Evolutionary conservation across 768 basidiomycete species (phyloP).

Genomic region (Russula sp.): DNA sequence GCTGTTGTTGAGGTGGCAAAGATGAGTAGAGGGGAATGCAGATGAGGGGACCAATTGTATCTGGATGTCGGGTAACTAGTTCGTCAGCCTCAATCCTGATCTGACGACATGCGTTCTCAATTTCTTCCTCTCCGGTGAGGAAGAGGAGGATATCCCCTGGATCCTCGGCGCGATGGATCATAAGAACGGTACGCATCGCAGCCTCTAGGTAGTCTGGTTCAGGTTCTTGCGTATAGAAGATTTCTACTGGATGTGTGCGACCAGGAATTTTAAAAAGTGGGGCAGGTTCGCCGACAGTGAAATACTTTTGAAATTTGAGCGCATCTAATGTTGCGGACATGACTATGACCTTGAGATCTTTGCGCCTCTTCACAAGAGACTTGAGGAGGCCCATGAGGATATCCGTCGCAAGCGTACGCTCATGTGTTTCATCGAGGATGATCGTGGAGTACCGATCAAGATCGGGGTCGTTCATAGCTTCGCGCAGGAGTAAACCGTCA

Average conservation of each 20-base stretch:
- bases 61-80: conserved; percentile 58
- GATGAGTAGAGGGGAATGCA: conserved; percentile 96
- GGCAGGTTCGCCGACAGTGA: conserved; percentile 46
- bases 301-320: conserved; percentile 95
- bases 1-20: conserved; percentile 89
- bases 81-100: conserved; percentile 89
- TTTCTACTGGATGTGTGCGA: conserved; percentile 91
- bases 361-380: conserved; percentile 64
- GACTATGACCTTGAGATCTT: conserved; percentile 93
- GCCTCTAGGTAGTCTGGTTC: conserved; percentile 97
- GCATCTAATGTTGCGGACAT: conserved; percentile 99
- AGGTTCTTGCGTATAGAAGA: conserved; percentile 87
- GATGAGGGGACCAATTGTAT: conserved; percentile 73
- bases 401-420: conserved; percentile 95
- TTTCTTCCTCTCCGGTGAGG: conserved; percentile 97
- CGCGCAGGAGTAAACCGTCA: conserved; percentile 97
- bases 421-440: conserved; percentile 98
- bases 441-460: conserved; percentile 91
- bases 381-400: conserved; percentile 98
- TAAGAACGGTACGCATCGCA: conserved; percentile 89
- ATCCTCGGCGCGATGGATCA: conserved; percentile 95
- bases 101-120: conserved; percentile 91
- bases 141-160: conserved; percentile 90
- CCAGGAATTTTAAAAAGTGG: conserved; percentile 89
- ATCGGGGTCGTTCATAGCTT: conserved; percentile 94